Evolutionary conservation across 805 yeast species (phyloP).

Genomic region (Lachancea dasiensis): DNA sequence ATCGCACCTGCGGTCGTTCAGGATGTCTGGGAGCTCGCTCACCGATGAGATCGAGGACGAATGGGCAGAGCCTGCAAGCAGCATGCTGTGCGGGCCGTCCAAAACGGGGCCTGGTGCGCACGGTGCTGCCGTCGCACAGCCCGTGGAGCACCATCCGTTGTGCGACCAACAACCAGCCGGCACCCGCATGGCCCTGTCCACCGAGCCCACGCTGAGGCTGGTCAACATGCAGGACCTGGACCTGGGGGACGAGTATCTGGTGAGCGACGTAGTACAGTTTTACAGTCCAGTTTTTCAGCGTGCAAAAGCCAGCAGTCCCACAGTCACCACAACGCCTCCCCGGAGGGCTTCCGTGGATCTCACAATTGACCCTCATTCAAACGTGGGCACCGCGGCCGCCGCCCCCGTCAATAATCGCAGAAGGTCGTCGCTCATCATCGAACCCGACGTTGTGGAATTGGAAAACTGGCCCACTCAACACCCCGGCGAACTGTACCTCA

Average conservation of each 20-base stretch:
- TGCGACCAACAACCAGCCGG: background rate
- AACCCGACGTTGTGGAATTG: constrained; percentile 19
- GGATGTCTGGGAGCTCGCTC: background rate
- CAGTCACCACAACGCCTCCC: background rate
- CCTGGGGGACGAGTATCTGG: constrained; percentile 16
- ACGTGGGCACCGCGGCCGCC: constrained; percentile 7
- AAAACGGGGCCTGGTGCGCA: no score
- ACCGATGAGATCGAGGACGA: constrained; percentile 1
- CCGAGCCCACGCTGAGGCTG: constrained; percentile 14
- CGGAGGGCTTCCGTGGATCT: constrained; percentile 11
- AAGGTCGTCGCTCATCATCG: constrained; percentile 9
- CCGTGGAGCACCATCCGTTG: constrained; percentile 2
- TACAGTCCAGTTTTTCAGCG: constrained; percentile 22
- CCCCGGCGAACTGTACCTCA: background rate
- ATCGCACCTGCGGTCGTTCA: no score
- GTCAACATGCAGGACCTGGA: constrained; percentile 24
- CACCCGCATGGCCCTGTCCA: background rate
- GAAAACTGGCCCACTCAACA: constrained; percentile 25
- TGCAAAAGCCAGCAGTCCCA: background rate
- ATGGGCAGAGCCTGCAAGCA: no score
- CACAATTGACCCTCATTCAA: constrained; percentile 6
- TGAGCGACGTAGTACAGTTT: constrained; percentile 16
- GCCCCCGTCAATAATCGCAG: background rate
- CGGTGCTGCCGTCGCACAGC: background rate
- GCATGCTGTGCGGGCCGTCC: no score